These are phyloP conservation scores for Melampsora americana DNA, from an alignment of 1,284 basidiomycete genomes.

Conservation along the genomic window DNA sequence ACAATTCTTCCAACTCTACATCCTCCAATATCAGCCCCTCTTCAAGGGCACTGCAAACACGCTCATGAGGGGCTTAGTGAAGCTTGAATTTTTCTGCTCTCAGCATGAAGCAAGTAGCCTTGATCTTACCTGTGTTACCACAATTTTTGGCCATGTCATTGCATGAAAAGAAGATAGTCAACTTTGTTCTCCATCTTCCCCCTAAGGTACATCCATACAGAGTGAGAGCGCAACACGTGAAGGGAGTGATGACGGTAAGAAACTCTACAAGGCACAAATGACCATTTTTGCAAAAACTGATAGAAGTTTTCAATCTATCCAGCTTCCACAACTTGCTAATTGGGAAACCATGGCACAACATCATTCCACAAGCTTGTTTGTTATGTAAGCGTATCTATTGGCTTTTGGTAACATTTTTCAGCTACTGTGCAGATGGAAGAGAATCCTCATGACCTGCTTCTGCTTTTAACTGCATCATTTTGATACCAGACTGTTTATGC, in stretches of 20 bases:
- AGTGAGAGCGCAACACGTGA: not conserved
- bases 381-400: not conserved
- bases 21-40: no score
- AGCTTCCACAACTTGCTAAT: not conserved
- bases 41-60: no score
- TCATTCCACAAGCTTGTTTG: not conserved
- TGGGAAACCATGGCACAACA: not conserved
- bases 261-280: not conserved
- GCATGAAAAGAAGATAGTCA: not conserved
- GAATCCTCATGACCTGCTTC: not conserved
- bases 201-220: not conserved
- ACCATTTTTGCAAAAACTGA: not conserved
- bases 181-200: not conserved
- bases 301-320: not conserved
- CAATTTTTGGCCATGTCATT: not conserved
- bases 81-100: no score
- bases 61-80: no score
- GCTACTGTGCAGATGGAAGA: not conserved
- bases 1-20: no score
- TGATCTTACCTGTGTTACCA: no score
- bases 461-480: not conserved
- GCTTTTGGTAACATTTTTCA: not conserved
- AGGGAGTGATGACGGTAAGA: not conserved
- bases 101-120: no score
- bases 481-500: not conserved